Evolutionary conservation across 306 rosid species (phyloP).

Genomic region (Gynostemma pentaphyllum): DNA sequence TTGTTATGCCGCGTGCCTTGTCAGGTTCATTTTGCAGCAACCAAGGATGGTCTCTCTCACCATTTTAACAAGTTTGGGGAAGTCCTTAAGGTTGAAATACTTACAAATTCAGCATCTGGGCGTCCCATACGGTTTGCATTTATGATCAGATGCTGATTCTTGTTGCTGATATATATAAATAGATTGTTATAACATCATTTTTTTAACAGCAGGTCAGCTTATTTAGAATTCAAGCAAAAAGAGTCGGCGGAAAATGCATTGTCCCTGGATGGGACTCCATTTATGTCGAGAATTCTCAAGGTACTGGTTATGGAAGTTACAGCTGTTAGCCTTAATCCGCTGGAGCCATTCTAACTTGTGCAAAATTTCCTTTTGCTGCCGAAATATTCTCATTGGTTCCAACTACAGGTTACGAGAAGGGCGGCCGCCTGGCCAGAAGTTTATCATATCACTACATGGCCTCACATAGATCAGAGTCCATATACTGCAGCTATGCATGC

Average conservation of each 20-base stretch:
- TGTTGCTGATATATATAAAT: conserved; percentile 8
- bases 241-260: conserved; percentile 76
- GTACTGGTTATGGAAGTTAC: conserved; percentile 24
- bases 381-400: no score
- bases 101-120: conserved; percentile 64
- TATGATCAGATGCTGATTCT: conserved; percentile 4
- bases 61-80: conserved; percentile 83
- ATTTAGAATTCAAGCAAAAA: conserved; percentile 73
- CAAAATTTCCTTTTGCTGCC: no score
- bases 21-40: conserved; percentile 90
- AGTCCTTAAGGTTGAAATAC: conserved; percentile 58
- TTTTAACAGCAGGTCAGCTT: conserved; percentile 56
- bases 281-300: conserved; percentile 84
- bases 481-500: conserved; percentile 49
- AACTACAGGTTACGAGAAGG: conserved; percentile 53
- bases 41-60: conserved; percentile 71
- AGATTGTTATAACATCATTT: not conserved
- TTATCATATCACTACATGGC: conserved; percentile 40
- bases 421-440: conserved; percentile 60
- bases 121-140: conserved; percentile 68
- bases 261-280: conserved; percentile 76
- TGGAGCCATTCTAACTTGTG: no score
- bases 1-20: not conserved
- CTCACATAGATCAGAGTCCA: conserved; percentile 39
- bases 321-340: not conserved